A percentile compares a stretch with the other conserved stretches of the same genome.
Conservation (phyloP, 768 basidiomycete species). For the Mycena indigotica region DNA sequence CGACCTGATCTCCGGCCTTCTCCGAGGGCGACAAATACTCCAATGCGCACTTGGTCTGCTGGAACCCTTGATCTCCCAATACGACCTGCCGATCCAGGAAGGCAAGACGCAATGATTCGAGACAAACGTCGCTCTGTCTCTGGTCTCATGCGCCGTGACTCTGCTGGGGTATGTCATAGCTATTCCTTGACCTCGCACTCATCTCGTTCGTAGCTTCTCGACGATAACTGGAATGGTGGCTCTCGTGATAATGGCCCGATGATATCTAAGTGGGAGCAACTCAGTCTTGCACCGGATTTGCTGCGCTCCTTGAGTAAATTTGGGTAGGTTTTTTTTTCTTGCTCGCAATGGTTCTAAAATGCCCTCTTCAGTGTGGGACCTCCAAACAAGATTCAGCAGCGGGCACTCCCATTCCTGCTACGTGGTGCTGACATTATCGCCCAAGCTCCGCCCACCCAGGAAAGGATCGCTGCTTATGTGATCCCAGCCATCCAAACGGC, state of each 20-base stretch:
- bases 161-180: conserved; percentile 59
- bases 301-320: conserved; percentile 89
- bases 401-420: conserved; percentile 93
- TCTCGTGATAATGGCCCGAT: conserved; percentile 76
- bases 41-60: conserved; percentile 83
- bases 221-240: conserved; percentile 56
- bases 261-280: conserved; percentile 95
- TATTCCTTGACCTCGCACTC: conserved; percentile 12
- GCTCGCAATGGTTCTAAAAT: background rate
- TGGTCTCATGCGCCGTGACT: conserved; percentile 71
- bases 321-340: conserved; percentile 60
- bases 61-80: conserved; percentile 76
- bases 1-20: conserved; percentile 65
- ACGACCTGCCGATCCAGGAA: conserved; percentile 51
- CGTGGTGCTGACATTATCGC: conserved; percentile 96
- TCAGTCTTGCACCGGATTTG: conserved; percentile 82
- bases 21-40: conserved; percentile 66
- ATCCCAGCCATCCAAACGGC: conserved; percentile 88
- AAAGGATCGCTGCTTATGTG: conserved; percentile 96
- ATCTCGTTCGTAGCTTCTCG: conserved; percentile 45
- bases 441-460: conserved; percentile 97
- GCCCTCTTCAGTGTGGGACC: conserved; percentile 75
- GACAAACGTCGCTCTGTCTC: conserved; percentile 80
- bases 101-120: conserved; percentile 46
- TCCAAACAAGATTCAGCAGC: conserved; percentile 98